Evolutionary conservation across 192 early-diverging fungal species (phyloP), one percentile per base, ranked within the genome.

Genomic region (Gonapodya sp.): DNA sequence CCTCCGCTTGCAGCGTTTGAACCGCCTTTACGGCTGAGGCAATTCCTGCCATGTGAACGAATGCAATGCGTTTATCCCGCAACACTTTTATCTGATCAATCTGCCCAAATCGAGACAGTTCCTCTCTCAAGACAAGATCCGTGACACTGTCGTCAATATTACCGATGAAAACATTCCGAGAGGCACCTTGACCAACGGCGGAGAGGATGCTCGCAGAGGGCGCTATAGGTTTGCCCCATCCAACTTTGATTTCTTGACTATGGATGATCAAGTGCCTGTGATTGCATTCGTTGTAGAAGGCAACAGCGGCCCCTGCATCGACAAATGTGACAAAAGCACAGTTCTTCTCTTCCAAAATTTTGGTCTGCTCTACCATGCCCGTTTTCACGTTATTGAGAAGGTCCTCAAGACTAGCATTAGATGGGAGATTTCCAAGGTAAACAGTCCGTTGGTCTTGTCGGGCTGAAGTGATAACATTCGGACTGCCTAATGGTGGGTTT

Each of bases 271-370:
- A 82, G 79, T 87, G 90, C 30, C 86, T 84, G 1, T 83, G 77
- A 30, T 85, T 84, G 34, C 86, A 87, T 18, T 92, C 89, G 8
- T 85, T 83, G 80, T 90, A 88, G 83, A 94, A 93, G 31, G 86
- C 81, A 2, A 83, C 82, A 2, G 95, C 95, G 0, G 89, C 84
- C 1, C 84, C 34, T 1, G 91, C 84, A 36, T 95, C 92, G 36
- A 96, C 78, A 83, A 96, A 96, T 8, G 94, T 88, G 36, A 95
- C 83, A 83, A 96, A 96, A 31, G 91, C 89, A 75, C 94, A 95
- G 80, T 88, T 93, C 80, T 94, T 95, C 36, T 94, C 93, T 1
- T 89, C 87, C 16, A 95, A 80, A 35, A 93, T 86, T 77, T 93
- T 92, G 46, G 92, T 86, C 35, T 85, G 82, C 82, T 95, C 93